Conservation (phyloP, 345 rosid species). For the Bruguiera sexangula region DNA sequence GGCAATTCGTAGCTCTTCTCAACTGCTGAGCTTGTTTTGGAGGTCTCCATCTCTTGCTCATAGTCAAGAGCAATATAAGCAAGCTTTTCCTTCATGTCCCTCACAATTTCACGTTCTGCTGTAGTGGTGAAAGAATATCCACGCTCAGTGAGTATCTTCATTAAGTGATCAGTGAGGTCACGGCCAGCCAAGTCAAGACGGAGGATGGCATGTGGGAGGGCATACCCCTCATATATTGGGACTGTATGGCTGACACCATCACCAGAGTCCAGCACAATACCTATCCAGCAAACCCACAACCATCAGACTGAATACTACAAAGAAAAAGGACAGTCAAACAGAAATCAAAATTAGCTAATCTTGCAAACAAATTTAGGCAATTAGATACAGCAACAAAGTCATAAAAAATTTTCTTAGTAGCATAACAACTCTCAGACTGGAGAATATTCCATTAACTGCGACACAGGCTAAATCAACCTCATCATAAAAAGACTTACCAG, state of each 20-base stretch:
- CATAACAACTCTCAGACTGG: not conserved
- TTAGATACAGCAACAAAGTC: not conserved
- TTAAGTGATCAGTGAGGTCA: slow-evolving; percentile 30
- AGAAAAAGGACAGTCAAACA: not conserved
- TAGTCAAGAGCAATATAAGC: slow-evolving; percentile 30
- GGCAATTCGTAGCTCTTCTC: slow-evolving; percentile 32
- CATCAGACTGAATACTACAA: not conserved
- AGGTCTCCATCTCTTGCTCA: slow-evolving; percentile 28
- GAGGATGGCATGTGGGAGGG: slow-evolving; percentile 30
- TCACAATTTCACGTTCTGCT: slow-evolving; percentile 36
- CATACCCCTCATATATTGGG: slow-evolving; percentile 30
- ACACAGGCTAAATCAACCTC: not conserved
- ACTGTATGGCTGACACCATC: slow-evolving; percentile 32
- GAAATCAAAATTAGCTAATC: too few relatives aligned
- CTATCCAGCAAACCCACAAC: slow-evolving; percentile 9
- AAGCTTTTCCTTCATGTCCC: slow-evolving; percentile 35
- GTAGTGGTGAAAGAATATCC: slow-evolving; percentile 34
- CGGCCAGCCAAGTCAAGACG: slow-evolving; percentile 31
- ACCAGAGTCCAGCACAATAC: slow-evolving; percentile 32
- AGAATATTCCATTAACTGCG: not conserved
- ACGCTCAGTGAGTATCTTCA: slow-evolving; percentile 33
- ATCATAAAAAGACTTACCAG: slow-evolving; percentile 16
- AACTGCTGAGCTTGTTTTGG: slow-evolving; percentile 26
- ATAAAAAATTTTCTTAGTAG: not conserved
- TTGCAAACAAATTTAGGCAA: not conserved